Evolutionary conservation across 1,139 yeast genomes (phyloP), one percentile per base, ranked within the genome.

Genomic region (Saccharomycopsis hybrid): DNA sequence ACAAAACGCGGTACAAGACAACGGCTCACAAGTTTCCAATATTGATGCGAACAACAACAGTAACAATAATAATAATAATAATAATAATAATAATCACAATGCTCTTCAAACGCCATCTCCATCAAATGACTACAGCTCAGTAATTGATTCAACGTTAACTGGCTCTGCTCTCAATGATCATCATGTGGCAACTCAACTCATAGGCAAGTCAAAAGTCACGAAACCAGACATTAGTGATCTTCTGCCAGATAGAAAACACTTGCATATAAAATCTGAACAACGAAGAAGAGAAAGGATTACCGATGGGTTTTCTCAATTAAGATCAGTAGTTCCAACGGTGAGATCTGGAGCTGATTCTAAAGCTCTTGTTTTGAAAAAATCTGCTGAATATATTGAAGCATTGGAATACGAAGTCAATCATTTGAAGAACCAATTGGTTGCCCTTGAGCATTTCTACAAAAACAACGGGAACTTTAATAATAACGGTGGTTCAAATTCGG

Each of bases 211-310:
- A 13, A 29, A 40, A 25, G 28, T 36, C 25, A 35, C 24, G 5
- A 43, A 42, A 35, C 31, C 35, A 7, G 50, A 47, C 11, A 11
- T 8, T 43, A 36, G 39, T n/a, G 11, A 31, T 7, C 35, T 31
- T 7, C 35, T 11, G 35, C 35, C 35, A 31, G 42, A 41, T n/a
- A 32, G 63, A 36, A 59, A 59, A 44, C 63, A 62, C 46, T 66
- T 62, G 7, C 76, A 71, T 56, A 71, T 71, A 48, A 61, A 69
- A 37, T 69, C 73, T 3, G 76, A 71, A 55, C 75, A 71, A 56
- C 62, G 75, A 44, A 62, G 75, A 35, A 61, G 76, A 41, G 74
- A 70, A 51, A 66, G 68, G 54, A 71, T 71, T 51, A 71, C 71
- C 44, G 75, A 72, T 43, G 76, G 76, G 18, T 71, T 71, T 55